These are phyloP conservation scores for Rickenella mellea DNA, from an alignment of 768 basidiomycete genomes.

Conservation along the genomic window DNA sequence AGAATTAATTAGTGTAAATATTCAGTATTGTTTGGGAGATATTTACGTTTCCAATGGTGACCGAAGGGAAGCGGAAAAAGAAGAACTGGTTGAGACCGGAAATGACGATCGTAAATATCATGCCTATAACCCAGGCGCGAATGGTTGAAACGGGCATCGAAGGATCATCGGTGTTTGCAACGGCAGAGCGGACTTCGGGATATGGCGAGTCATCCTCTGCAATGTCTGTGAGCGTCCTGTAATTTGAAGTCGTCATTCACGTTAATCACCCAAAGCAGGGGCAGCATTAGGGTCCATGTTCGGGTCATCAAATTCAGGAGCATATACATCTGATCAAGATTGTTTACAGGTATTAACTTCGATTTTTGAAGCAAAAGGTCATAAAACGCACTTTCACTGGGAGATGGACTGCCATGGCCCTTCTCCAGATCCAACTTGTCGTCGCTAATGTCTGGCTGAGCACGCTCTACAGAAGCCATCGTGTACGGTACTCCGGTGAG, in stretches of 20 bases:
- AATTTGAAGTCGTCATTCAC: too few relatives aligned
- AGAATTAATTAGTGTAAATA: constrained; percentile 2
- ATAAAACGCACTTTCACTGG: neutral
- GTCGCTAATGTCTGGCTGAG: too few relatives aligned
- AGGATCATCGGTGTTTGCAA: constrained; percentile 39
- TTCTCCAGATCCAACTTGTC: neutral
- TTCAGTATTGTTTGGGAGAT: neutral
- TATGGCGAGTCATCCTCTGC: constrained; percentile 41
- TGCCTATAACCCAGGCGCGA: constrained; percentile 30
- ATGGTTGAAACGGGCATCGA: constrained; percentile 26
- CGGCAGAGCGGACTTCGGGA: constrained; percentile 42
- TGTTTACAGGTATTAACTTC: neutral
- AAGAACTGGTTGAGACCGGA: constrained; percentile 68
- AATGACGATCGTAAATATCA: constrained; percentile 44
- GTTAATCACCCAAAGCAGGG: too few relatives aligned
- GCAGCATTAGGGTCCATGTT: constrained; percentile 36
- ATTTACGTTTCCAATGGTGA: constrained; percentile 40
- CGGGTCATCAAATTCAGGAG: constrained; percentile 33
- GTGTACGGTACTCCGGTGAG: too few relatives aligned
- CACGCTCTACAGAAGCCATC: too few relatives aligned
- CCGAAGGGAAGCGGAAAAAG: constrained; percentile 66
- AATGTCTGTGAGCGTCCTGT: constrained; percentile 15
- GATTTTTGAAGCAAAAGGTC: neutral
- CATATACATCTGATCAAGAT: neutral
- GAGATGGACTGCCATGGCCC: neutral